Conservation (phyloP, 1,284 basidiomycete species). For the Peniophora sp. region DNA sequence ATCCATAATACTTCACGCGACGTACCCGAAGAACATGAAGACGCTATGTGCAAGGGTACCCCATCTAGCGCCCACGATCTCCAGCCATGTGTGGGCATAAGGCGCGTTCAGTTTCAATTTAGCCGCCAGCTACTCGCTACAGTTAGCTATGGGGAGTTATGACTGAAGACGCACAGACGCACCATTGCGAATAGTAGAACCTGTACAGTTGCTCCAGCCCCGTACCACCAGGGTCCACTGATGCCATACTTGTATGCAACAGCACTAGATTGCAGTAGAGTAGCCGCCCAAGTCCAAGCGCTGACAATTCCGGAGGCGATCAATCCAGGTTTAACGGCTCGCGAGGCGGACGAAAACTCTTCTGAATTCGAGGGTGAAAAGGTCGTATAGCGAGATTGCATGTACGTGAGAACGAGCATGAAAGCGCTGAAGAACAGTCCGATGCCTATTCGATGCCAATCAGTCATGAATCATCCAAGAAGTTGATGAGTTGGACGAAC, state of each 20-base stretch:
- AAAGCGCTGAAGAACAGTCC: slow-evolving; percentile 77
- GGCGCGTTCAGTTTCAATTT: slow-evolving; percentile 60
- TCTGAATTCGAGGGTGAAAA: slow-evolving; percentile 66
- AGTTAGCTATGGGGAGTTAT: not conserved
- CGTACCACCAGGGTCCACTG: slow-evolving; percentile 44
- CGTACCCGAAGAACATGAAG: slow-evolving; percentile 58
- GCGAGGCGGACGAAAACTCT: slow-evolving; percentile 80
- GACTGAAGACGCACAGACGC: slow-evolving; percentile 2
- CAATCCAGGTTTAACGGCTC: slow-evolving; percentile 80
- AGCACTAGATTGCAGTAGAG: slow-evolving; percentile 70
- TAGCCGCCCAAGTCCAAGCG: slow-evolving; percentile 81
- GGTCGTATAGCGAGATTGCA: slow-evolving; percentile 67
- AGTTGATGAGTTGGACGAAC: not conserved
- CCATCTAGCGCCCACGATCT: slow-evolving; percentile 55
- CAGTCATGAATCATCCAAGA: slow-evolving; percentile 1
- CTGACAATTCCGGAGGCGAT: slow-evolving; percentile 88
- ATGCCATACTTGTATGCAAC: slow-evolving; percentile 81
- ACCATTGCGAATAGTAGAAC: slow-evolving; percentile 41
- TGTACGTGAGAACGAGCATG: slow-evolving; percentile 64
- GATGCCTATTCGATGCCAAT: slow-evolving; percentile 48
- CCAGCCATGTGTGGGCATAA: slow-evolving; percentile 51
- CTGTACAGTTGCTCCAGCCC: slow-evolving; percentile 40
- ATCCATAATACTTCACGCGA: slow-evolving; percentile 5
- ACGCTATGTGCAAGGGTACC: slow-evolving; percentile 51
- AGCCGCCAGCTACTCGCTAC: slow-evolving; percentile 28